Conservation (phyloP, 2,329 filamentous ascomycete genomes). For the Gaeumannomyces tritici region DNA sequence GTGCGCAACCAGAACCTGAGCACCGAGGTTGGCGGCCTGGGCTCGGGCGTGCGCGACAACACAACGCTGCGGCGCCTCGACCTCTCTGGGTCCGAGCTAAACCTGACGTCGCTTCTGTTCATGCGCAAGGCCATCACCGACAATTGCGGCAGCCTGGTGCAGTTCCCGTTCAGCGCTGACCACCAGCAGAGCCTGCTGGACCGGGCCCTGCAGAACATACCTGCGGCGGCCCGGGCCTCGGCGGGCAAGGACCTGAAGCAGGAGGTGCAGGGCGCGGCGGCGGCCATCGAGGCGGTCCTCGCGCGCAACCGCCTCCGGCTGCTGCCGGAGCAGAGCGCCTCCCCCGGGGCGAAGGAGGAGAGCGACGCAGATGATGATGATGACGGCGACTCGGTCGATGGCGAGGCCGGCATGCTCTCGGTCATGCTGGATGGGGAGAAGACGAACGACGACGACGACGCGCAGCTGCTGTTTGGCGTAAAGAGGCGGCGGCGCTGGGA, state of each 20-base stretch:
- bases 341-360: neutral
- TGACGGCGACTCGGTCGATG: neutral
- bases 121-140: slow-evolving; percentile 32
- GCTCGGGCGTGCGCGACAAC: slow-evolving; percentile 40
- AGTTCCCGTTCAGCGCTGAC: slow-evolving; percentile 24
- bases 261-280: neutral
- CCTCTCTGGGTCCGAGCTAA: slow-evolving; percentile 45
- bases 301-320: neutral
- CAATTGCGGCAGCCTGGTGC: slow-evolving; percentile 29
- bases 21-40: slow-evolving; percentile 40
- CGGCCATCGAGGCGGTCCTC: neutral
- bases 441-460: neutral
- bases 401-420: neutral
- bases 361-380: neutral
- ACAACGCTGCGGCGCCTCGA: slow-evolving; percentile 40
- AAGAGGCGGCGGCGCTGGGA: neutral
- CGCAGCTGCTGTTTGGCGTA: neutral
- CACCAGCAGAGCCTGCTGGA: slow-evolving; percentile 17
- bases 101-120: slow-evolving; percentile 38
- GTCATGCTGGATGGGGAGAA: neutral
- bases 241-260: slow-evolving; percentile 7
- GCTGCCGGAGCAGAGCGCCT: neutral
- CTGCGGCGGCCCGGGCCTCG: slow-evolving; percentile 6
- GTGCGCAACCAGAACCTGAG: slow-evolving; percentile 47
- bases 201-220: slow-evolving; percentile 12